These are phyloP conservation scores for Diaporthe nobilis DNA, from an alignment of 2,329 filamentous ascomycete genomes.

Conservation along the genomic window DNA sequence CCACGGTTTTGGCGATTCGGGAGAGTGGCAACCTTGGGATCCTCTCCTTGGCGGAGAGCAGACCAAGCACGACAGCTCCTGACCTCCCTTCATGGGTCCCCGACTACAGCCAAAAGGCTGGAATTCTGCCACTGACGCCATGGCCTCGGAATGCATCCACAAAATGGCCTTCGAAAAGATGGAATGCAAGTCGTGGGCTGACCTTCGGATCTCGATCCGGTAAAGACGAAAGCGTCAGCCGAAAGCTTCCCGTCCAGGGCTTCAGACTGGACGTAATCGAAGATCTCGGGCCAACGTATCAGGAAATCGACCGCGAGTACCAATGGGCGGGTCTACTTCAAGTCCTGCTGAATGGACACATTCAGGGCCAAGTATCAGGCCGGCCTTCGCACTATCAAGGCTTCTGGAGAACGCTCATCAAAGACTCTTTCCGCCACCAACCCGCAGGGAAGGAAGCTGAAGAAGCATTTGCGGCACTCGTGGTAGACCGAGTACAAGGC, in stretches of 20 bases:
- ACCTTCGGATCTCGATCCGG: not conserved
- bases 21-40: not conserved
- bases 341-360: not conserved
- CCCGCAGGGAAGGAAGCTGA: not conserved
- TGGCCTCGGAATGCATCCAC: not conserved
- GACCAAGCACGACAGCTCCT: no score
- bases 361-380: not conserved
- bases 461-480: conserved; percentile 5
- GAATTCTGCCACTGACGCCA: not conserved
- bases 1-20: not conserved
- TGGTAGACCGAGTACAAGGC: not conserved
- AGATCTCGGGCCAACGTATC: not conserved
- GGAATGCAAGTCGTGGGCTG: conserved; percentile 5
- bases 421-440: not conserved
- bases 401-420: conserved; percentile 14
- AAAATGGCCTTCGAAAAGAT: not conserved
- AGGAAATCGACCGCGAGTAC: not conserved
- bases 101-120: not conserved
- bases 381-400: not conserved
- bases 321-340: not conserved
- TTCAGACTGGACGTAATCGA: not conserved
- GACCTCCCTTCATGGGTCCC: not conserved
- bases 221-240: not conserved
- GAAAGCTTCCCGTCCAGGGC: not conserved
- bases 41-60: not conserved